Base-by-base conservation (phyloP, 2,329 filamentous ascomycete genomes). In the Fusarium verrucosum region DNA sequence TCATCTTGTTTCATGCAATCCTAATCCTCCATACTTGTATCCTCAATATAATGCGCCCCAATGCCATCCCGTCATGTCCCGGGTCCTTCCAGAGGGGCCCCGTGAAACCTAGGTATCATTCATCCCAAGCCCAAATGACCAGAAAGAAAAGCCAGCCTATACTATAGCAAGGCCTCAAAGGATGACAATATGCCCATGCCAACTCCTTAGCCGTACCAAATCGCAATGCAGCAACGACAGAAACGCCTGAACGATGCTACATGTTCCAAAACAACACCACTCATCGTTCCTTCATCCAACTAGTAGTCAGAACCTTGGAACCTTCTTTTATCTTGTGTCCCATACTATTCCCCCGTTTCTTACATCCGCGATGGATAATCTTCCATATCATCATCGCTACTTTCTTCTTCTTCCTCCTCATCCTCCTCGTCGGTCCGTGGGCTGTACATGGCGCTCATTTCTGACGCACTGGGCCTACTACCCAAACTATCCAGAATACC, bases 381-480 rank as follows among this genome's bases (percentile, higher is more conserved):
- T 61, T 85, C 85, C 76, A 85, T 83, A 11, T 81, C 82, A 41
- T 87, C 85, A 47, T 86, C 85, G 53, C 82, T 85, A 62, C 80
- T 85, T 41, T 83, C 83, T 19, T 79, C 81, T 41, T 78, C 58
- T 32, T 49, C 42, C 7, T 61, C 58, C 6, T 61, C 52, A 16
- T 83, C 83, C 19, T 78, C 79, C 22, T 79, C 80, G 40, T 78
- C 79, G 32, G 79, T 81, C 28, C 77, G 77, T 47, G 84, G 84
- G 52, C 85, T 87, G 53, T 85, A 82, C 33, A 79, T 78, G 5
- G 78, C 79, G 68, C 82, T 85, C 20, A 78, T 78, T 55, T 85
- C 83, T 10, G 77, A 78, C 40, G 53, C 55, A 56, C 82, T 83
- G 38, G 76, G 74, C 26, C 82, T 69, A 14, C 78, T 81, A 68